Evolutionary conservation across 805 yeast genomes (phyloP), one percentile per base, ranked within the genome.

Genomic region (Torulaspora gathmanii): DNA sequence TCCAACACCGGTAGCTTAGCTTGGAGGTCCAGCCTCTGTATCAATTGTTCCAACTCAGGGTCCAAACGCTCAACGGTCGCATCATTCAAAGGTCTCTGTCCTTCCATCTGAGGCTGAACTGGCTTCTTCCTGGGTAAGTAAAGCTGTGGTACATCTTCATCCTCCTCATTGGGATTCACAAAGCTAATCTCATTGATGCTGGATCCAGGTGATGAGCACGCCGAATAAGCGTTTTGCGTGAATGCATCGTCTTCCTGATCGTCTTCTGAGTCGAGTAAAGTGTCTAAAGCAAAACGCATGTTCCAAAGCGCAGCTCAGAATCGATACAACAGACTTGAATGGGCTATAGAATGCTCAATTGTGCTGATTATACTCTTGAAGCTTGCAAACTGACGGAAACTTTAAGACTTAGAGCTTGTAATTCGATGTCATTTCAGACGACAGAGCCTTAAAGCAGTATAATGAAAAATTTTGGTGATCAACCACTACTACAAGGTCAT

Each of bases 251-350:
- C 49, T 11, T 19, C 33, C 19, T 40, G 51, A 19, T 45, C 54
- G 22, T 28, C 40, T 19, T 50, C 47, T 19, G 44, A 41, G 12
- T 40, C 39, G 36, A 47, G 42, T 23, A 55, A 37, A 22, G 50
- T 54, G 34, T 55, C 59, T 30, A 44, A 45, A n/a, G 46, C 42
- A 33, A 50, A 53, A 22, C 56, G 45, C 59, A 55, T 55, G 23
- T 26, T 25, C 19, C 12, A 8, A 13, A 11, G 20, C 9, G 19
- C 20, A 28, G 9, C 16, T 19, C 22, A 10, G 9, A 19, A 15
- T 22, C 19, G 11, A 12, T n/a, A 12, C 10, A 31, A 13, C n/a
- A 3, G 13, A 3, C 34, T 16, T 7, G 20, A 16, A 19, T 19
- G 10, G n/a, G 6, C 13, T 20, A 20, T 16, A 3, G 13, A 28